Evolutionary conservation across 129 eudicot species (phyloP).

Genomic region (Cynara cardunculus): DNA sequence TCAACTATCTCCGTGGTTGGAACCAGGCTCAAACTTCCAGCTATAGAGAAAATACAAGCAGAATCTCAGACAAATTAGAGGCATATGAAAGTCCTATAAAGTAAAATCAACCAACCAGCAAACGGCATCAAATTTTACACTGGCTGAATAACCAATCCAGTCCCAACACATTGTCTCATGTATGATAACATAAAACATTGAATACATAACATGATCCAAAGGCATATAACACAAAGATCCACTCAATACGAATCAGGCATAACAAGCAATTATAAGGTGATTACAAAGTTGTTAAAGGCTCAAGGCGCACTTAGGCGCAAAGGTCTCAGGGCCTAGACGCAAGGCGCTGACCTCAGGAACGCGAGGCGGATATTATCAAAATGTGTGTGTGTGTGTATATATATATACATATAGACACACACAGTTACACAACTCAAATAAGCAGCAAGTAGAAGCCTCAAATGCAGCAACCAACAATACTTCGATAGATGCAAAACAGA

Average conservation of each 20-base stretch:
- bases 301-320: too few species aligned
- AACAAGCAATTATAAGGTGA: background rate
- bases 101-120: background rate
- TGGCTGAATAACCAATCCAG: background rate
- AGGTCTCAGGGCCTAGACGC: too few species aligned
- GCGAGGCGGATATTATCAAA: too few species aligned
- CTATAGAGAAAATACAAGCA: slow-evolving; percentile 35
- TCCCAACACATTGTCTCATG: background rate
- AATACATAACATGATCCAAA: background rate
- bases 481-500: too few species aligned
- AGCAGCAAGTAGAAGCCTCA: too few species aligned
- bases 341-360: too few species aligned
- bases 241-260: background rate
- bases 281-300: too few species aligned
- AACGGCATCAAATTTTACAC: background rate
- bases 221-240: background rate
- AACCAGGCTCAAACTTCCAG: slow-evolving; percentile 47
- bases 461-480: too few species aligned
- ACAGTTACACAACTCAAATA: too few species aligned
- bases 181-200: background rate
- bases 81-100: background rate
- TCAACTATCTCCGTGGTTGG: slow-evolving; percentile 56
- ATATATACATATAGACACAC: too few species aligned
- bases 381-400: too few species aligned
- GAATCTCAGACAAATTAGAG: background rate